Conservation (phyloP, 1,284 basidiomycete genomes). For the Neotropicomus parvogracilis region DNA sequence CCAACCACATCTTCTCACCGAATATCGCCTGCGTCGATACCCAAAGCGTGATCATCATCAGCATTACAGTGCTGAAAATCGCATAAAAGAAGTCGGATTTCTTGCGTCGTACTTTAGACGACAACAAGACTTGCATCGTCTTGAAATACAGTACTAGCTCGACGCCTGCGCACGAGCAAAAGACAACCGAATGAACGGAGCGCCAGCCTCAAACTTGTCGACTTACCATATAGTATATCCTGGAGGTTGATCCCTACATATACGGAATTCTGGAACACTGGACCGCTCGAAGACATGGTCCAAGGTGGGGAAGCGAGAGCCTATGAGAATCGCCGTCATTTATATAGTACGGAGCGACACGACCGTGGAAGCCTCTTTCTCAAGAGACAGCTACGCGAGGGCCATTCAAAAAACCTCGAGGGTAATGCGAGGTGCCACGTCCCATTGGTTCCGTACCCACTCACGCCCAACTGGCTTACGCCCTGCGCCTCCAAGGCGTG, state of each 20-base stretch:
- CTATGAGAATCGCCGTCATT: neutral
- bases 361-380: neutral
- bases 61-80: conserved; percentile 25
- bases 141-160: conserved; percentile 26
- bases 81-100: conserved; percentile 21
- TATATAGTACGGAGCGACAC: conserved; percentile 11
- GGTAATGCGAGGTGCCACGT: neutral
- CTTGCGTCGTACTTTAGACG: neutral
- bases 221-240: conserved; percentile 27
- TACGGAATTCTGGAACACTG: conserved; percentile 25
- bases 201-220: neutral
- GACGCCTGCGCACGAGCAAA: conserved; percentile 12
- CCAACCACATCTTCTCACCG: conserved; percentile 28
- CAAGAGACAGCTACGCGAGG: neutral
- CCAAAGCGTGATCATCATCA: conserved; percentile 23
- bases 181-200: neutral
- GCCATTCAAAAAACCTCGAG: neutral
- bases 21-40: conserved; percentile 26
- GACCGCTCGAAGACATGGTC: conserved; percentile 20
- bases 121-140: conserved; percentile 22
- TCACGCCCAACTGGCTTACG: too few relatives aligned
- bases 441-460: neutral
- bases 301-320: neutral
- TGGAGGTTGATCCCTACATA: conserved; percentile 29
- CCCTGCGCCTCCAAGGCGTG: neutral